These are phyloP conservation scores for Tillandsia fasciculata DNA, from an alignment of 176 grass and related monocot genomes.

Conservation along the genomic window DNA sequence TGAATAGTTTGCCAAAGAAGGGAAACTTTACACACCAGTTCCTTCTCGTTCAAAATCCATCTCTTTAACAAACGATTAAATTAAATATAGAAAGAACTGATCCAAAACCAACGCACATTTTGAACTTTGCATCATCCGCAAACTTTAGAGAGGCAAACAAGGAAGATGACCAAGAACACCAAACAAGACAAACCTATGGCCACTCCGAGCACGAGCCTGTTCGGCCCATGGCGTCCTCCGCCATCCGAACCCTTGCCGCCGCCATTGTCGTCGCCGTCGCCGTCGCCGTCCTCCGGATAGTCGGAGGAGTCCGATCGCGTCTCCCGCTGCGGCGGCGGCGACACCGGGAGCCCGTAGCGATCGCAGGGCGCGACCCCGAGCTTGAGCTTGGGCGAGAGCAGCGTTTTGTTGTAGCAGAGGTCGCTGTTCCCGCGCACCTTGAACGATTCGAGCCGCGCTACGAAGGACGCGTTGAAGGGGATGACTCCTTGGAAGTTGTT, in stretches of 20 bases:
- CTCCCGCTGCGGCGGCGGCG: conserved; percentile 37
- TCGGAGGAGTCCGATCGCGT: conserved; percentile 34
- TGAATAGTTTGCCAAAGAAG: no score
- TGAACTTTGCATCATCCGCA: conserved; percentile 33
- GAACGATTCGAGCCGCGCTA: conserved; percentile 47
- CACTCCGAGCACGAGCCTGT: conserved; percentile 67
- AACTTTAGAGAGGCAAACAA: conserved; percentile 87
- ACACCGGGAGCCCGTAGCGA: conserved; percentile 69
- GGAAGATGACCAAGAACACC: conserved; percentile 69
- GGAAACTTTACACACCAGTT: not conserved
- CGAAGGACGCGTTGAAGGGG: conserved; percentile 62
- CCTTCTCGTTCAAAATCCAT: not conserved
- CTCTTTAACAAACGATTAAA: not conserved
- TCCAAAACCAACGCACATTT: not conserved
- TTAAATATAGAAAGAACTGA: conserved; percentile 2
- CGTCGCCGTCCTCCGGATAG: conserved; percentile 32
- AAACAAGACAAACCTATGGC: conserved; percentile 88
- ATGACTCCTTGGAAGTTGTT: conserved; percentile 90
- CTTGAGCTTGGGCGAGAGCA: conserved; percentile 51
- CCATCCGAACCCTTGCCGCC: conserved; percentile 14
- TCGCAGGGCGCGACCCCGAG: conserved; percentile 77
- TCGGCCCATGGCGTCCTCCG: conserved; percentile 38
- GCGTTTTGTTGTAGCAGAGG: conserved; percentile 85
- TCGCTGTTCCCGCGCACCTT: conserved; percentile 65
- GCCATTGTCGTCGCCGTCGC: conserved; percentile 30